Evolutionary conservation across 495 filamentous ascomycete species (phyloP).

Genomic region (Venustampulla echinocandica): DNA sequence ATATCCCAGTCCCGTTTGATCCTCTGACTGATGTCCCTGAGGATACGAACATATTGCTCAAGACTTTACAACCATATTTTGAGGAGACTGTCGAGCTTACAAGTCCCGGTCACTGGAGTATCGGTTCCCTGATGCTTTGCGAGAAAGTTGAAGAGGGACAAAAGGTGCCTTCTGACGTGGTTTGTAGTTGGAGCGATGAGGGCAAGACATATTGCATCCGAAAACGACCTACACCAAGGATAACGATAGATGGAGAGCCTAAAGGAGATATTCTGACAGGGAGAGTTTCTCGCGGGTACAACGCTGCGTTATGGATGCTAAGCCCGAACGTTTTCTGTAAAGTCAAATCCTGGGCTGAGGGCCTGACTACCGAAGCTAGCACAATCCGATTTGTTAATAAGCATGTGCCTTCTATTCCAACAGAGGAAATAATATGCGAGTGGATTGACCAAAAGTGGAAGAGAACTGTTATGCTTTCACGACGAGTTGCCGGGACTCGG

Average conservation of each 20-base stretch:
- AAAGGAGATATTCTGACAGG: neutral
- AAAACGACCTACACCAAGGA: neutral
- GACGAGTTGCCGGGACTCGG: neutral
- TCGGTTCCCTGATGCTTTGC: constrained; percentile 1
- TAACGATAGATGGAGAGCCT: neutral
- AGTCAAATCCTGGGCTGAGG: neutral
- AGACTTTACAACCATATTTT: no score
- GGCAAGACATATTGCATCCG: neutral
- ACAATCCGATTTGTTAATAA: neutral
- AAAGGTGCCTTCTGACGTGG: neutral
- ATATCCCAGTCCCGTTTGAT: no score
- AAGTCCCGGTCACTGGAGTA: neutral
- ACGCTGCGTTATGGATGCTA: no score
- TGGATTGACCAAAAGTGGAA: neutral
- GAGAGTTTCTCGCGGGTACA: neutral
- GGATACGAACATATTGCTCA: no score
- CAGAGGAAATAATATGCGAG: neutral
- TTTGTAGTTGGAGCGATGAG: neutral
- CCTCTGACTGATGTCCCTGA: no score
- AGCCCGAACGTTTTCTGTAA: neutral
- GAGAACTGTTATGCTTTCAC: neutral
- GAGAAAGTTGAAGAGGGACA: neutral
- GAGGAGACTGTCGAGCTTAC: no score
- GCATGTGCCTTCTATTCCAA: neutral
- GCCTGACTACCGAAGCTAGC: neutral